phyloP scores from a whole-genome alignment of 345 rosid species.

The Nephelium lappaceum region DNA sequence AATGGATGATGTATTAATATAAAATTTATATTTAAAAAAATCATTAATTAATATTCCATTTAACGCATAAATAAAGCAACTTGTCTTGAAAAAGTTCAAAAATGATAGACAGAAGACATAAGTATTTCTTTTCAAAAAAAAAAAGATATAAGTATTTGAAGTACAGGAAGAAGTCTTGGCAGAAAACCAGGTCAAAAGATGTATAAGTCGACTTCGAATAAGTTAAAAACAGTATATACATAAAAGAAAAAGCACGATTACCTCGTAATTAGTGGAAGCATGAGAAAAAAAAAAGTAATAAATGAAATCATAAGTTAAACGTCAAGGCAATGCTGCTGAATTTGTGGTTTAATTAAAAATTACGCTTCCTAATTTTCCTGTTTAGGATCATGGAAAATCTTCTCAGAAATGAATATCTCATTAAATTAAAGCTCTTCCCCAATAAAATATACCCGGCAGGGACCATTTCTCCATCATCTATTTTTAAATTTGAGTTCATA shows the following conservation, averaged over 20 bases:
- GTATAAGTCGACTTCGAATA: not conserved
- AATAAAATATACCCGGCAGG: not conserved
- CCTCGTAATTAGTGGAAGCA: not conserved
- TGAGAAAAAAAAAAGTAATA: not conserved
- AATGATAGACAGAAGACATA: not conserved
- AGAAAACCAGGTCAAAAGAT: not conserved
- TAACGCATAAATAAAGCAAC: no score
- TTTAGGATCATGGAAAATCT: slow-evolving; percentile 1
- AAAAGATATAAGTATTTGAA: no score
- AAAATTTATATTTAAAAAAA: no score
- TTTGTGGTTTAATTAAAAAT: not conserved
- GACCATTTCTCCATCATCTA: slow-evolving; percentile 3
- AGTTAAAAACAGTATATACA: not conserved
- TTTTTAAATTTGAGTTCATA: not conserved
- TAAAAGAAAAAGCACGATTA: not conserved
- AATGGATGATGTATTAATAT: no score
- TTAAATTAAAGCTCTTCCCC: not conserved
- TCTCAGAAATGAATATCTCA: not conserved
- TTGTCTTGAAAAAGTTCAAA: no score
- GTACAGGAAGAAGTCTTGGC: not conserved
- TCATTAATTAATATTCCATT: no score
- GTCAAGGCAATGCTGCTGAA: not conserved
- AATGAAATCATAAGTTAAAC: not conserved
- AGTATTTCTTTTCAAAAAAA: no score
- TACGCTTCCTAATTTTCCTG: not conserved